Evolutionary conservation across 441 rosid genomes (phyloP).

Genomic region (Adansonia gregorii): DNA sequence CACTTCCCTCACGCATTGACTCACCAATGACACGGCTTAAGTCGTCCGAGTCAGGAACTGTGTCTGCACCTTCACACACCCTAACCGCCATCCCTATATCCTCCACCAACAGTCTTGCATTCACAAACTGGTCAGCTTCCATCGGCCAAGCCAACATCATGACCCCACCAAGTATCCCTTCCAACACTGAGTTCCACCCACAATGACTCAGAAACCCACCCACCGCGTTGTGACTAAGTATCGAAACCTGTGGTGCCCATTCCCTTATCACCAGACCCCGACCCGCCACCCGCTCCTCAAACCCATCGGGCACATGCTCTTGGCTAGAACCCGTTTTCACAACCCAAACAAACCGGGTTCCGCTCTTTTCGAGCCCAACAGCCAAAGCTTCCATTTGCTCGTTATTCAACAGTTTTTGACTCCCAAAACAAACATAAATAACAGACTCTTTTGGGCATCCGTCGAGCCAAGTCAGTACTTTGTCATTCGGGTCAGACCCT

Average conservation of each 20-base stretch:
- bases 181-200: constrained; percentile 61
- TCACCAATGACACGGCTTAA: constrained; percentile 30
- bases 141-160: constrained; percentile 59
- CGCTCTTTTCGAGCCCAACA: constrained; percentile 43
- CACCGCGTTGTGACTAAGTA: constrained; percentile 49
- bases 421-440: constrained; percentile 53
- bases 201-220: constrained; percentile 65
- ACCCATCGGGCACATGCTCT: constrained; percentile 25
- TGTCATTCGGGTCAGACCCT: constrained; percentile 1
- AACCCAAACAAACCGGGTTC: constrained; percentile 45
- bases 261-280: constrained; percentile 40
- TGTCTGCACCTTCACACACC: constrained; percentile 45
- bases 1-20: neutral
- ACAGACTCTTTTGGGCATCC: constrained; percentile 42
- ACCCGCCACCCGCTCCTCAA: constrained; percentile 40
- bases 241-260: constrained; percentile 52
- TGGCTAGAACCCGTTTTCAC: constrained; percentile 26
- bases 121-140: constrained; percentile 56
- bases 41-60: constrained; percentile 49
- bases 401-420: constrained; percentile 39
- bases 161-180: constrained; percentile 49
- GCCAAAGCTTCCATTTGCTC: constrained; percentile 45
- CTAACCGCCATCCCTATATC: constrained; percentile 42
- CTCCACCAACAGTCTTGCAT: constrained; percentile 41
- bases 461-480: constrained; percentile 41